These are phyloP conservation scores for Oenanthe sinensis DNA, from an alignment of 129 eudicot genomes.

Conservation along the genomic window DNA sequence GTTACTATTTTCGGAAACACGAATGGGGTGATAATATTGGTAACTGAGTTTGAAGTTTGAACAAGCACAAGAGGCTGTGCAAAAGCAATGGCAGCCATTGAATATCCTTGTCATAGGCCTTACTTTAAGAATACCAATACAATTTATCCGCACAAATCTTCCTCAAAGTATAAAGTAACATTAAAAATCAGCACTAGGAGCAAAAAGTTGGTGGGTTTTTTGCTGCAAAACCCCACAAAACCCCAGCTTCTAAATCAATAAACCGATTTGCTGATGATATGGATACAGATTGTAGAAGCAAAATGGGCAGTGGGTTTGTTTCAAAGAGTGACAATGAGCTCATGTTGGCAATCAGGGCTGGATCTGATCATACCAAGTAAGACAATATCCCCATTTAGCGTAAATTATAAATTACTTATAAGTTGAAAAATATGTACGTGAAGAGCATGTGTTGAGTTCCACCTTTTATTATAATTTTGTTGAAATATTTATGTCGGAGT, in stretches of 20 bases:
- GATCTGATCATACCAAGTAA: constrained; percentile 50
- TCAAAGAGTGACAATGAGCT: constrained; percentile 59
- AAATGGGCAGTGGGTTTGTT: constrained; percentile 73
- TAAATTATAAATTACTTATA: no score
- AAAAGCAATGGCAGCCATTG: not conserved
- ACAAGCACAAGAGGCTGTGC: not conserved
- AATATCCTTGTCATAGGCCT: not conserved
- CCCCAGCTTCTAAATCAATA: constrained; percentile 16
- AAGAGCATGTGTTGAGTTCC: not conserved
- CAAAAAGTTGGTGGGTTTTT: not conserved
- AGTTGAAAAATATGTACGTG: no score
- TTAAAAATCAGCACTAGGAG: not conserved
- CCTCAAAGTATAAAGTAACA: not conserved
- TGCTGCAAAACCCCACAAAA: constrained; percentile 25
- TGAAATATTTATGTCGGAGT: not conserved
- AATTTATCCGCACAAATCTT: not conserved
- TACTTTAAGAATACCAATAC: not conserved
- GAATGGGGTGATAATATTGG: not conserved
- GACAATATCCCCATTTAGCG: not conserved
- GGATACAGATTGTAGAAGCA: constrained; percentile 54
- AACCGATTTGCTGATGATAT: constrained; percentile 51
- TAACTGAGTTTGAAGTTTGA: not conserved
- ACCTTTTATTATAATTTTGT: not conserved
- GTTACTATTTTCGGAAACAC: not conserved
- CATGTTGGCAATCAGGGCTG: constrained; percentile 36